A percentile compares a stretch with the other conserved stretches of the same genome.
phyloP scores from a whole-genome alignment of 805 yeast species.

The Metschnikowia continentalis region DNA sequence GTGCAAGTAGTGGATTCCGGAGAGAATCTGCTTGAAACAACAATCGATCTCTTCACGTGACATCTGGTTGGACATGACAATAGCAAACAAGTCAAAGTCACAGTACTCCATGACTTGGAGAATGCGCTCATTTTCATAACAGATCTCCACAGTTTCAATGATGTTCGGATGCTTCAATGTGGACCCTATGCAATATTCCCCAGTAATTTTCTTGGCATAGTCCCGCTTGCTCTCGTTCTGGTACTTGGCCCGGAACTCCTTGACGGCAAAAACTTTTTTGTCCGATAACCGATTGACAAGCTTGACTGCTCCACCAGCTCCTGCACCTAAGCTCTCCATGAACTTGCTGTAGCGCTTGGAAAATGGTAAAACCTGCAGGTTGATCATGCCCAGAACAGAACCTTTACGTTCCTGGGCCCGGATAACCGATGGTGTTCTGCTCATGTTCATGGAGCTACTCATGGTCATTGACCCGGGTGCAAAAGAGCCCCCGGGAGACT shows the following conservation, averaged over 20 bases:
- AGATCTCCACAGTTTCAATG: constrained; percentile 85
- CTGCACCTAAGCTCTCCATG: constrained; percentile 87
- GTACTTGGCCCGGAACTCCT: constrained; percentile 80
- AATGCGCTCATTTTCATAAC: constrained; percentile 81
- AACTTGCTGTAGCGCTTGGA: constrained; percentile 74
- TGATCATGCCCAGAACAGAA: constrained; percentile 33
- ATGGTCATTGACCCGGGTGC: constrained; percentile 16
- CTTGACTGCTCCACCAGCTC: constrained; percentile 91
- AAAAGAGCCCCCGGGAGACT: constrained; percentile 27
- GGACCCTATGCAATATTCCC: constrained; percentile 91
- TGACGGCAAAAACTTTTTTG: constrained; percentile 77
- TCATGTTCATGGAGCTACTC: constrained; percentile 16
- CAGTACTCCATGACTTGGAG: constrained; percentile 94
- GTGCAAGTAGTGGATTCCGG: constrained; percentile 79
- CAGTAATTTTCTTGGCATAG: constrained; percentile 86
- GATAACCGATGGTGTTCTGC: constrained; percentile 28
- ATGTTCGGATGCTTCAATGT: constrained; percentile 87
- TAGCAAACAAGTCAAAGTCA: constrained; percentile 88
- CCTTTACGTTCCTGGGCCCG: constrained; percentile 35
- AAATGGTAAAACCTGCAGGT: constrained; percentile 45
- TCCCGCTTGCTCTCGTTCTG: constrained; percentile 74
- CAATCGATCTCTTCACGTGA: constrained; percentile 72
- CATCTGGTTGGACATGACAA: constrained; percentile 93
- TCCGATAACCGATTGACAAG: constrained; percentile 66
- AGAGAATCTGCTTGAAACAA: constrained; percentile 81